Percentiles rank a stretch among this genome's conserved stretches.
Conservation (phyloP, 2,329 filamentous ascomycete species). For the Diaporthe vexans region DNA sequence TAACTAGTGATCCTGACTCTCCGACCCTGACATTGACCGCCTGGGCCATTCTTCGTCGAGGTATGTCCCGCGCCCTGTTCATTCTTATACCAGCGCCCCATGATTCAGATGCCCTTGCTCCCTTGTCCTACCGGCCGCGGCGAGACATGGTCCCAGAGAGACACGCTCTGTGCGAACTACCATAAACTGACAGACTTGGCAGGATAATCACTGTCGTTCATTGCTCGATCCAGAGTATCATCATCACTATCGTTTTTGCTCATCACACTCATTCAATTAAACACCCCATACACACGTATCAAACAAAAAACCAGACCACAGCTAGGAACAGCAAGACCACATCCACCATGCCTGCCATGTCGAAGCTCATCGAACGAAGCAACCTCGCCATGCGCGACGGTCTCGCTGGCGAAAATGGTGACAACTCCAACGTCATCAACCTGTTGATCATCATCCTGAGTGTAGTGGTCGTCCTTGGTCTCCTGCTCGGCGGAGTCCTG, state of each 20-base stretch:
- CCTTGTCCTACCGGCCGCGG: conserved; percentile 27
- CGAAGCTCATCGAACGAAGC: conserved; percentile 55
- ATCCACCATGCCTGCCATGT: conserved; percentile 55
- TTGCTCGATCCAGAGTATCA: conserved; percentile 31
- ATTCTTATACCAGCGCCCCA: conserved; percentile 5
- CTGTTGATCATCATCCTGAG: conserved; percentile 85
- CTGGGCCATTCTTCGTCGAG: conserved; percentile 39
- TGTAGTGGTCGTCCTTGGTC: conserved; percentile 76
- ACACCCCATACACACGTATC: conserved; percentile 23
- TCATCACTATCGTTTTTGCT: conserved; percentile 18
- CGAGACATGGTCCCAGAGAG: conserved; percentile 38
- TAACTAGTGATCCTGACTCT: conserved; percentile 37
- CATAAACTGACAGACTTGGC: conserved; percentile 33
- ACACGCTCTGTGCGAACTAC: not conserved
- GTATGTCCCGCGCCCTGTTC: conserved; percentile 33
- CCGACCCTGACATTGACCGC: conserved; percentile 17
- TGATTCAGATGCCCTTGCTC: conserved; percentile 33
- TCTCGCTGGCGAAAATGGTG: conserved; percentile 41
- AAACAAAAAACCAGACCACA: conserved; percentile 18
- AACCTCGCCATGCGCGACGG: conserved; percentile 62
- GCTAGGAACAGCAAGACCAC: conserved; percentile 40
- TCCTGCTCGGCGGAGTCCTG: conserved; percentile 77
- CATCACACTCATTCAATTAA: conserved; percentile 37
- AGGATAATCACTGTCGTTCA: conserved; percentile 35
- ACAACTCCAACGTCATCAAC: conserved; percentile 66